A percentile compares a stretch with the other conserved stretches of the same genome.
These are phyloP conservation scores for Sporodiniella umbellata DNA, from an alignment of 371 early-diverging fungal species.

Conservation along the genomic window DNA sequence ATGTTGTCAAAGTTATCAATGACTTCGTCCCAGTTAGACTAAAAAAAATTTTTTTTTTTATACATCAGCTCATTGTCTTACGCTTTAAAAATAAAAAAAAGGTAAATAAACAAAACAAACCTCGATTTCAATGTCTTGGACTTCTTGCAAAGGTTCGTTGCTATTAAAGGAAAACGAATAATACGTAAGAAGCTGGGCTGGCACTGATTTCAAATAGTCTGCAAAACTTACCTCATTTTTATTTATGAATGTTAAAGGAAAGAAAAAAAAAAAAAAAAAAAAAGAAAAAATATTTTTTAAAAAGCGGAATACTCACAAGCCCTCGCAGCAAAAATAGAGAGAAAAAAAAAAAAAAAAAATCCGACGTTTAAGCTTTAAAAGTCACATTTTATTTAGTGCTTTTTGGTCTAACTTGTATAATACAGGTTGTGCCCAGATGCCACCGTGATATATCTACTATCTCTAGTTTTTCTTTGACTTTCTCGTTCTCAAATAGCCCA, in stretches of 20 bases:
- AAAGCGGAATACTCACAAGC: not conserved
- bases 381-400: not conserved
- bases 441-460: constrained; percentile 58
- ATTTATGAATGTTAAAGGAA: constrained; percentile 15
- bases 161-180: not conserved
- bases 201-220: no score
- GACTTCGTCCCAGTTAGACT: constrained; percentile 77
- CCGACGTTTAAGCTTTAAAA: no score
- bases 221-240: constrained; percentile 32
- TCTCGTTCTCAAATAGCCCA: constrained; percentile 49
- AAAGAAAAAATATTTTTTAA: constrained; percentile 1
- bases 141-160: constrained; percentile 37
- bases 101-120: constrained; percentile 17
- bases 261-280: constrained; percentile 18
- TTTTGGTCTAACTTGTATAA: constrained; percentile 55
- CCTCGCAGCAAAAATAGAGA: constrained; percentile 1
- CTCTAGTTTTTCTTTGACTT: constrained; percentile 55
- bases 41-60: constrained; percentile 10
- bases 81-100: constrained; percentile 9
- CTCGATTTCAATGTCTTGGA: constrained; percentile 44
- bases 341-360: no score
- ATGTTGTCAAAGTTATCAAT: constrained; percentile 83
- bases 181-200: not conserved
- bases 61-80: no score
- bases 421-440: constrained; percentile 83